phyloP scores from a whole-genome alignment of 148 eudicot species.

The Tetragonia tetragonoides region DNA sequence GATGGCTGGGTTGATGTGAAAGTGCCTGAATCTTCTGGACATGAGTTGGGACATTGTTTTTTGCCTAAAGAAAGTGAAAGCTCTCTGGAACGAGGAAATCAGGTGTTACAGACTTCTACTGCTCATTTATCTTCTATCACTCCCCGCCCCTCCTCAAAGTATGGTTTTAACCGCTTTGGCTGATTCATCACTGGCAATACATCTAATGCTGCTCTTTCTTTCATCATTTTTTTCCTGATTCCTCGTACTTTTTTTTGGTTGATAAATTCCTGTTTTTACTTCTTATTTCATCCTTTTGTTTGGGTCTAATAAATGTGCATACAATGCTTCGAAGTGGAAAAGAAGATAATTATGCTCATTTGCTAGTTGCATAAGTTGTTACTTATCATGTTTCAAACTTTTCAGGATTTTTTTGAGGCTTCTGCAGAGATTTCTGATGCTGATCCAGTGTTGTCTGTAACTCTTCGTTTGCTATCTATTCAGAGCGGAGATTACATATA shows the following conservation, averaged over 20 bases:
- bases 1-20: conserved; percentile 94
- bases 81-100: conserved; percentile 26
- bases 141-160: no score
- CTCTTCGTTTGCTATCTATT: conserved; percentile 81
- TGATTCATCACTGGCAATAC: not conserved
- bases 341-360: not conserved
- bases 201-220: not conserved
- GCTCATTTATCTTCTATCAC: not conserved
- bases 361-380: conserved; percentile 2
- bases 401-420: conserved; percentile 85
- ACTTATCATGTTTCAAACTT: conserved; percentile 13
- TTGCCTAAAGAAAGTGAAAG: conserved; percentile 20
- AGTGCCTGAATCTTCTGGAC: conserved; percentile 35
- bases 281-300: no score
- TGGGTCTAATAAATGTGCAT: no score
- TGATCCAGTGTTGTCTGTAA: conserved; percentile 66
- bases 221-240: not conserved
- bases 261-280: no score
- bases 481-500: conserved; percentile 53
- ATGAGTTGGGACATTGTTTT: conserved; percentile 25
- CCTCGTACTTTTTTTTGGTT: no score
- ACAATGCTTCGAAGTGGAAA: no score
- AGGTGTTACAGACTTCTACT: conserved; percentile 35
- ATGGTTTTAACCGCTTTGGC: not conserved
- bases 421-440: conserved; percentile 92